A percentile compares a stretch with the other conserved stretches of the same genome.
Conservation (phyloP, 1,284 basidiomycete genomes). For the Pholiota adiposa region DNA sequence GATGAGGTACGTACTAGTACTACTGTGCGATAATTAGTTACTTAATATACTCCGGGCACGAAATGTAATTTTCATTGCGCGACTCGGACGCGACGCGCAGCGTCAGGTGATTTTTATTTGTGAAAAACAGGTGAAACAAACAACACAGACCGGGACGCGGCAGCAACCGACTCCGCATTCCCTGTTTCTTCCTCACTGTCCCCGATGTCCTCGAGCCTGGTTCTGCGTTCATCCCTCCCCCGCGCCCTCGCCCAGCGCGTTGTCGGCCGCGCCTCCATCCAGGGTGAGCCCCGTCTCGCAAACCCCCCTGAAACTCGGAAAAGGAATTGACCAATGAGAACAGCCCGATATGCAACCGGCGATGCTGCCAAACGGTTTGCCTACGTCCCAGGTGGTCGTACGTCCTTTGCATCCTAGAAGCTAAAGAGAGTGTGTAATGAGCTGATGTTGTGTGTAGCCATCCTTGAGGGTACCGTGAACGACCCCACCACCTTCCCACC, state of each 20-base stretch:
- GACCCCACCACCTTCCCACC: slow-evolving; percentile 91
- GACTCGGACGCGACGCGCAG: neutral
- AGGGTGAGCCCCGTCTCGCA: slow-evolving; percentile 30
- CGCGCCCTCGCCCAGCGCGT: slow-evolving; percentile 48
- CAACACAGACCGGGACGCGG: slow-evolving; percentile 21
- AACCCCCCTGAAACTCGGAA: neutral
- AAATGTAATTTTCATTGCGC: too few species aligned
- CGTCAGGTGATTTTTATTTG: slow-evolving; percentile 4
- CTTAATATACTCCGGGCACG: too few species aligned
- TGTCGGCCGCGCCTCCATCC: slow-evolving; percentile 38
- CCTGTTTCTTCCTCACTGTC: slow-evolving; percentile 21
- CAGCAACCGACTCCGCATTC: slow-evolving; percentile 25
- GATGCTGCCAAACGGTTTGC: slow-evolving; percentile 21
- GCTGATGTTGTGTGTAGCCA: slow-evolving; percentile 55
- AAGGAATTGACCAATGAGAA: slow-evolving; percentile 18
- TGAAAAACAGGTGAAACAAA: neutral
- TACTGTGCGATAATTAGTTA: too few species aligned
- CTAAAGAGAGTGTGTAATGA: neutral
- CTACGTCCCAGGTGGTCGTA: slow-evolving; percentile 75
- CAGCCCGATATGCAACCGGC: slow-evolving; percentile 42
- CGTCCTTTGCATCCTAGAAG: slow-evolving; percentile 35
- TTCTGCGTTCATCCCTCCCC: slow-evolving; percentile 53
- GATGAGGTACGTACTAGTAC: too few species aligned
- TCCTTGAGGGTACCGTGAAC: slow-evolving; percentile 94
- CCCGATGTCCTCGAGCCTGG: slow-evolving; percentile 54